Percentiles rank a stretch among this genome's conserved stretches.
phyloP scores from a whole-genome alignment of 225 moss, liverwort and hornwort species.

The Physcomitrellopsis africana region DNA sequence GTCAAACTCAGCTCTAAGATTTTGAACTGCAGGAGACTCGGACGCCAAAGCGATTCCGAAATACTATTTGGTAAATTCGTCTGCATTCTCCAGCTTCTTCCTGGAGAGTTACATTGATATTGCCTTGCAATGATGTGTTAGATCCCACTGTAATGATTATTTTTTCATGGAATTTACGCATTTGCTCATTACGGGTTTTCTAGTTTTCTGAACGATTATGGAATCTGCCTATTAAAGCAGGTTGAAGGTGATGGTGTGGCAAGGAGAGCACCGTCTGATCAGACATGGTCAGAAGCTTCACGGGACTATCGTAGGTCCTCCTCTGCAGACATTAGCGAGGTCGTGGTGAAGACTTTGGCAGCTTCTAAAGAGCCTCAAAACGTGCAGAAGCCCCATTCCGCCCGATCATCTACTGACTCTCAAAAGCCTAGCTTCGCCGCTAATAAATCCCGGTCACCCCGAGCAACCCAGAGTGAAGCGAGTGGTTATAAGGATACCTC shows the following conservation, averaged over 20 bases:
- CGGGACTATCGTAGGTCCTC: conserved; percentile 51
- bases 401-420: conserved; percentile 31
- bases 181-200: background rate
- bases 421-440: conserved; percentile 31
- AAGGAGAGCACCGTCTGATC: conserved; percentile 36
- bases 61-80: conserved; percentile 39
- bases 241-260: conserved; percentile 40
- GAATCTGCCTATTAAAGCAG: conserved; percentile 22
- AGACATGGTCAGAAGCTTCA: conserved; percentile 37
- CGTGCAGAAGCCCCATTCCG: conserved; percentile 22
- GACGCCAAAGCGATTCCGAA: conserved; percentile 36
- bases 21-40: conserved; percentile 45
- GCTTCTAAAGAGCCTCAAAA: conserved; percentile 30
- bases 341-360: conserved; percentile 42
- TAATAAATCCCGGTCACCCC: conserved; percentile 26
- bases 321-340: conserved; percentile 41
- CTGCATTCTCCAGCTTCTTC: background rate
- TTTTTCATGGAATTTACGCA: background rate
- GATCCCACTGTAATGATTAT: background rate
- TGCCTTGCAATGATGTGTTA: too few relatives aligned
- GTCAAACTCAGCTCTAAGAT: conserved; percentile 5
- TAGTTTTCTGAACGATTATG: background rate
- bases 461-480: conserved; percentile 18
- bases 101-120: background rate
- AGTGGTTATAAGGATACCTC: conserved; percentile 3